phyloP scores from a whole-genome alignment of 2,329 filamentous ascomycete species.

The Monosporascus sp. region DNA sequence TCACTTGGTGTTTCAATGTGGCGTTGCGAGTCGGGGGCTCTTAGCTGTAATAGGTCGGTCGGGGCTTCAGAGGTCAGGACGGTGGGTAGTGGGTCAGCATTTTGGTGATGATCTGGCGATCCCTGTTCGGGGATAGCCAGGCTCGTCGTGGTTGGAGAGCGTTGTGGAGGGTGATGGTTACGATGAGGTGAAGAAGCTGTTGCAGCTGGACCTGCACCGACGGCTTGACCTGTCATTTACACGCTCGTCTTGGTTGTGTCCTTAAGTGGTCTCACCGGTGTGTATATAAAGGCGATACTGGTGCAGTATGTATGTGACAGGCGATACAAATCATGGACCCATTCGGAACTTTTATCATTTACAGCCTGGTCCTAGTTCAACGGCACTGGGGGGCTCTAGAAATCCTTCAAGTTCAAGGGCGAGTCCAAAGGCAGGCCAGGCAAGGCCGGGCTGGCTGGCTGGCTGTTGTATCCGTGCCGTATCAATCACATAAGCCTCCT shows the following conservation, averaged over 20 bases:
- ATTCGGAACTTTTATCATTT: neutral
- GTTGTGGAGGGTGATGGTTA: neutral
- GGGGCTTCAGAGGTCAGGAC: slow-evolving; percentile 36
- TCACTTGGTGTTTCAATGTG: neutral
- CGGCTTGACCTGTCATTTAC: slow-evolving; percentile 25
- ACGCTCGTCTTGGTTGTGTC: slow-evolving; percentile 1
- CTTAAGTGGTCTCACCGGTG: neutral
- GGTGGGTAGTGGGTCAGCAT: slow-evolving; percentile 21
- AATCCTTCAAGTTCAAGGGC: neutral
- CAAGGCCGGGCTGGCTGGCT: neutral
- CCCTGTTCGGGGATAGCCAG: slow-evolving; percentile 20
- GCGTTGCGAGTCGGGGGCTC: slow-evolving; percentile 19
- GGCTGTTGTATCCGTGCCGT: neutral
- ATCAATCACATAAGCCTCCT: no score
- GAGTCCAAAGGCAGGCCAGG: neutral
- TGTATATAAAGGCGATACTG: neutral
- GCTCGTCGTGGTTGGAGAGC: slow-evolving; percentile 5
- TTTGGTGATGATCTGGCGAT: slow-evolving; percentile 19
- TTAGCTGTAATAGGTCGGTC: slow-evolving; percentile 35
- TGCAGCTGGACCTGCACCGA: slow-evolving; percentile 16
- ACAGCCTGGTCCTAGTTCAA: neutral
- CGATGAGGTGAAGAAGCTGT: slow-evolving; percentile 13
- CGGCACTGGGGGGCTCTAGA: neutral
- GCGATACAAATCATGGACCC: neutral
- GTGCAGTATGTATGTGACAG: neutral